Base-by-base conservation (phyloP, 352 stramenopile genomes). In the Lagenidium giganteum region DNA sequence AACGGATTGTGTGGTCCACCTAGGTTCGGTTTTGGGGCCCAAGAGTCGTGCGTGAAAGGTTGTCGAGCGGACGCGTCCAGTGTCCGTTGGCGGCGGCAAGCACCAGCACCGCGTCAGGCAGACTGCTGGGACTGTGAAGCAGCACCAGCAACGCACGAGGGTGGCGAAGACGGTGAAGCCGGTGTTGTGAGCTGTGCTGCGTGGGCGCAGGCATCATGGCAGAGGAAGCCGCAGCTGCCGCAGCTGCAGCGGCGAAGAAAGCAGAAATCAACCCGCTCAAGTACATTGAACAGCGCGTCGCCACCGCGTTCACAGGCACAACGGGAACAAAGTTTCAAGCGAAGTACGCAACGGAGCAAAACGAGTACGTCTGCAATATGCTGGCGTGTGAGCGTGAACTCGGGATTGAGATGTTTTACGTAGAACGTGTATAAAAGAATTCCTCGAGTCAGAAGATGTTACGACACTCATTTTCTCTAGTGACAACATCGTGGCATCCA, bases 401-500 rank as follows among this genome's bases (percentile, higher is more conserved):
- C 6, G 22, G 5, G 36, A 17, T 4, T 12, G 32, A 17, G 25
- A 37, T 24, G 5, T 24, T 33, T 14, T 39, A 11, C 22, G n/a
- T 48, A 85, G 72, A 39, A 66, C 54, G 6, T 93, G 73, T 34
- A 64, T 97, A 17, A 90, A 90, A 40, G 73, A 95, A 44, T 97
- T 97, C 45, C 74, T 96, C 22, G 83, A 93, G 25, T 83, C 69
- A 22, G 70, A 94, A 38, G 76, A 96, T 28, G 57, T 92, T 33
- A 83, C 74, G 46, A 93, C 80, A 45, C 77, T 97, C 42, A 70
- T 95, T 31, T 87, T 97, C 51, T 89, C 84, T 3, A 85, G 93
- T 4, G 90, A 90, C 47, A 90, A 96, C 35, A 75, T 84, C 34
- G 67, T 93, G 11, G 82, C 70, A 11, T 72, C 62, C 29, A 87